Conservation (phyloP, 1,284 basidiomycete species). For the Coriolopsis trogii region DNA sequence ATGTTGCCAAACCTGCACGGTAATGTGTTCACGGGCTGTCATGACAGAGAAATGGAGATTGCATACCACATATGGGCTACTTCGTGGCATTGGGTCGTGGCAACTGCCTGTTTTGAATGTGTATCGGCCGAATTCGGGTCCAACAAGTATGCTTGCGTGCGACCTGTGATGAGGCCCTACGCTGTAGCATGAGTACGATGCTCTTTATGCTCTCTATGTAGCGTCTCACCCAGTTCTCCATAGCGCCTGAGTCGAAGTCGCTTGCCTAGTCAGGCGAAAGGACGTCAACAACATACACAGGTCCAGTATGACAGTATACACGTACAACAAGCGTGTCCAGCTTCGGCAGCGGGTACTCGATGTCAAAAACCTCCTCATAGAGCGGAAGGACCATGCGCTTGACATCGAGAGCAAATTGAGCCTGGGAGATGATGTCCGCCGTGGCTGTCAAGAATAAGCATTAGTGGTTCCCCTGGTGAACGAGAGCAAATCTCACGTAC, state of each 20-base stretch:
- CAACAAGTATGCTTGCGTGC: conserved; percentile 83
- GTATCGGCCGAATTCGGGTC: conserved; percentile 82
- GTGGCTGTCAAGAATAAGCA: conserved; percentile 55
- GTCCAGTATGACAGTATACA: conserved; percentile 1
- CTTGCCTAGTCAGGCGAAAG: conserved; percentile 59
- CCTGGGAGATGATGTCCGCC: conserved; percentile 83
- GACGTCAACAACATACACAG: neutral
- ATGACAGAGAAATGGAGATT: conserved; percentile 12
- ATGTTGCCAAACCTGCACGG: conserved; percentile 83
- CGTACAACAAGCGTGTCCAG: conserved; percentile 84
- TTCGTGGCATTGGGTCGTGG: conserved; percentile 82
- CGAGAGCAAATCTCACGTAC: conserved; percentile 39
- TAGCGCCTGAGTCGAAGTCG: conserved; percentile 92
- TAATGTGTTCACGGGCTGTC: neutral
- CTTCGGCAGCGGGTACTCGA: conserved; percentile 93
- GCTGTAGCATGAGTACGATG: too few species aligned
- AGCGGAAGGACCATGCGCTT: conserved; percentile 86
- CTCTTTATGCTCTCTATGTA: too few species aligned
- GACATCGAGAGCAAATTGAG: conserved; percentile 86
- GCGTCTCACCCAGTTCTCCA: conserved; percentile 94
- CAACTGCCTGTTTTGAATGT: conserved; percentile 79
- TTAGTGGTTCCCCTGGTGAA: neutral
- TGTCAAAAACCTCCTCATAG: conserved; percentile 93
- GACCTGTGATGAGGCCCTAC: conserved; percentile 91
- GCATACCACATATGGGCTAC: conserved; percentile 84